Conservation (phyloP, 2,329 filamentous ascomycete genomes). For the Daldinia sp. region DNA sequence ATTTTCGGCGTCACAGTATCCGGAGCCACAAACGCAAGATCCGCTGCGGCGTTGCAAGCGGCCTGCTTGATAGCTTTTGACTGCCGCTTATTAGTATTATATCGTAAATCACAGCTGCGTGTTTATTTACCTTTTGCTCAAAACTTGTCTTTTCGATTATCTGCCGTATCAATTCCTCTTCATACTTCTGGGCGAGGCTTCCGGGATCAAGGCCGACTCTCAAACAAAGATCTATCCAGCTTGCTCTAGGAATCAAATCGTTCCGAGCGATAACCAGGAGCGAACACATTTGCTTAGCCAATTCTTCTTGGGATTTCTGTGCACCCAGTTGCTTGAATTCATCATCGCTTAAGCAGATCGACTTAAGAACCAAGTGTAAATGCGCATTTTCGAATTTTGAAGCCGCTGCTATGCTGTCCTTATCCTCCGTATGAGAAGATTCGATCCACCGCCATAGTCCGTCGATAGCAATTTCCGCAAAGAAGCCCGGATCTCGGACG, state of each 20-base stretch:
- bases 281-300: slow-evolving; percentile 79
- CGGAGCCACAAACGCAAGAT: slow-evolving; percentile 93
- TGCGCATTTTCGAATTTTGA: slow-evolving; percentile 74
- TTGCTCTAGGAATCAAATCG: slow-evolving; percentile 80
- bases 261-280: slow-evolving; percentile 82
- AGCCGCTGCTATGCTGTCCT: slow-evolving; percentile 77
- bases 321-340: slow-evolving; percentile 59
- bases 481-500: slow-evolving; percentile 64
- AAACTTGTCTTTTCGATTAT: slow-evolving; percentile 69
- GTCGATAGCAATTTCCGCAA: slow-evolving; percentile 73
- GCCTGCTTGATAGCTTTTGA: slow-evolving; percentile 69
- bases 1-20: slow-evolving; percentile 82
- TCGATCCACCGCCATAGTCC: slow-evolving; percentile 86
- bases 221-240: slow-evolving; percentile 91
- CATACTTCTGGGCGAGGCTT: slow-evolving; percentile 73
- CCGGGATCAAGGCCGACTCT: slow-evolving; percentile 86
- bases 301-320: slow-evolving; percentile 59
- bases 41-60: slow-evolving; percentile 86
- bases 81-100: slow-evolving; percentile 43
- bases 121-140: slow-evolving; percentile 50
- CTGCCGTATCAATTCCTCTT: slow-evolving; percentile 74
- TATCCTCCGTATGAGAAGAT: slow-evolving; percentile 75
- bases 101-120: background rate
- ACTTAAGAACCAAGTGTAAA: slow-evolving; percentile 70
- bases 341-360: slow-evolving; percentile 72